These are phyloP conservation scores for Biscogniauxia sp. DNA, from an alignment of 2,329 filamentous ascomycete genomes.

Conservation along the genomic window DNA sequence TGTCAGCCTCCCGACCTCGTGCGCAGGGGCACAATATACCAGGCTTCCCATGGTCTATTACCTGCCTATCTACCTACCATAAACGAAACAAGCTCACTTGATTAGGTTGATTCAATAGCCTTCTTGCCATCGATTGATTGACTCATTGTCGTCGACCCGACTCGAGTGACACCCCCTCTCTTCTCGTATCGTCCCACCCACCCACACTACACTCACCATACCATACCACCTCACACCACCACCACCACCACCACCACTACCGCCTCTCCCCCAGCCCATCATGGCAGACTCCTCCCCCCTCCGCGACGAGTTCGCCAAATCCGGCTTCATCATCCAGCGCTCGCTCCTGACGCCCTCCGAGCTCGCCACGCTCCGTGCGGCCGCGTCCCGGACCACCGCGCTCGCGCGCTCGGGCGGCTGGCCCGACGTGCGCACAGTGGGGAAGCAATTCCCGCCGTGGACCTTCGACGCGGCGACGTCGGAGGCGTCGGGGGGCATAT, in stretches of 20 bases:
- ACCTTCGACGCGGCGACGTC: conserved; percentile 47
- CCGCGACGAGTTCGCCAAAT: conserved; percentile 33
- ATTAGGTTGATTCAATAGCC: too few species aligned
- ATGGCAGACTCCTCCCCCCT: conserved; percentile 4
- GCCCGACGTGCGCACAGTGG: conserved; percentile 79
- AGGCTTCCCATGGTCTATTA: neutral
- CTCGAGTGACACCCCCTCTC: too few species aligned
- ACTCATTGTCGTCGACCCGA: too few species aligned
- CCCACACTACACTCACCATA: neutral
- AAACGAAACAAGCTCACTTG: too few species aligned
- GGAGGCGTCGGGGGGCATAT: conserved; percentile 69
- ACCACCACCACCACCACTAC: neutral
- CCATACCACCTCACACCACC: neutral
- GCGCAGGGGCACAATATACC: neutral
- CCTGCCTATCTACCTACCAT: neutral
- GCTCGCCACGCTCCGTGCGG: conserved; percentile 58
- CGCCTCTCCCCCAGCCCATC: neutral
- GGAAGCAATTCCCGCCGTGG: conserved; percentile 92
- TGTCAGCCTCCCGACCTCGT: neutral
- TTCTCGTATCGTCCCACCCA: too few species aligned
- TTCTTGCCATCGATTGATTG: too few species aligned
- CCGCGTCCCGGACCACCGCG: conserved; percentile 48
- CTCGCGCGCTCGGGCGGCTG: conserved; percentile 66
- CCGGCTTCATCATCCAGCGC: conserved; percentile 76
- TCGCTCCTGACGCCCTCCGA: conserved; percentile 57